Evolutionary conservation across 371 early-diverging fungal species (phyloP), one percentile per base, ranked within the genome.

Genomic region (Rhizopus microsporus): DNA sequence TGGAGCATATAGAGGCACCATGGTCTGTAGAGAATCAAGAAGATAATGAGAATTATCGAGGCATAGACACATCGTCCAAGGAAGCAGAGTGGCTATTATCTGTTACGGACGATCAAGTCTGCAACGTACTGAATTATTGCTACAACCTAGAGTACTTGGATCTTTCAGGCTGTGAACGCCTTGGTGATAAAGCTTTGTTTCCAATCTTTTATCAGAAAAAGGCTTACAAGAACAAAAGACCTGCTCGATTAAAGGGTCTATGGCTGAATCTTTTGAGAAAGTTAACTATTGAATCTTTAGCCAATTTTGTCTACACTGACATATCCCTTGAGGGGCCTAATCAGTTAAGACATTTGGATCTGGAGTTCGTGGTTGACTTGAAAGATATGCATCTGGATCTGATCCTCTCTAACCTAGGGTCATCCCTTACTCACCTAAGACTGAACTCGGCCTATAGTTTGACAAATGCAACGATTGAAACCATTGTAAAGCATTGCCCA

Each of bases 1-100:
- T 77, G 15, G 77, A 77, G 48, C 16, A 35, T 6, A 49, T 68
- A 3, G 59, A 63, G 4, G 48, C 10, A 32, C 52, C 63, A 3
- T 59, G 55, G 60, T 2, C 10, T 0, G 52, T 51, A 1, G 23
- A 51, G 5, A 34, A 29, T 0, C 23, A 33, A 15, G 34, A 15
- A 43, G 51, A 51, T 29, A 43, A 70, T 13, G 68, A 72, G 48
- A 70, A 75, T 54, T 68, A 68, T 38, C 32, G 43, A 16, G 78
- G 74, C 44, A 37, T 75, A 7, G 68, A 78, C 42, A 72, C 69
- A 6, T 65, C 71, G 0, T 35, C 50, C 30, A 78, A 78, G 46
- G 75, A 74, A 42, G 60, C 71, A 23, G 78, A 74, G 40, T 78
- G 78, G 78, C 57, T 78, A 0, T 38, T 45, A 0, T 23, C 12